Evolutionary conservation across 192 early-diverging fungal species (phyloP).

Genomic region (Backusella westeae): DNA sequence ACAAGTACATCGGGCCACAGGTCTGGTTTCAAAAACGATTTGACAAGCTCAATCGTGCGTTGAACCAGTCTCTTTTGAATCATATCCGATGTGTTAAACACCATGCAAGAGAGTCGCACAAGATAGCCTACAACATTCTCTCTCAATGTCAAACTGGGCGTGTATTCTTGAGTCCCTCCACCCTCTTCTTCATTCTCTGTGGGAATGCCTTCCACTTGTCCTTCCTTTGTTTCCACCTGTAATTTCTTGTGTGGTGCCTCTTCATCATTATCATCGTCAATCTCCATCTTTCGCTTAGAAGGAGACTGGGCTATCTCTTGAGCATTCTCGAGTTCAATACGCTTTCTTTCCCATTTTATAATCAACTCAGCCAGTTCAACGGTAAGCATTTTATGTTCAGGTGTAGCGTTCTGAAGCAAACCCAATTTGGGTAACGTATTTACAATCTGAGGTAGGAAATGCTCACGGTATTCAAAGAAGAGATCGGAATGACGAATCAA

Average conservation of each 20-base stretch:
- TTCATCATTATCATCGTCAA: slow-evolving; percentile 2
- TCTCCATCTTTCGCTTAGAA: slow-evolving; percentile 12
- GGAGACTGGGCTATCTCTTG: background rate
- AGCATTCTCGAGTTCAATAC: slow-evolving; percentile 34
- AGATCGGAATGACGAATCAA: slow-evolving; percentile 85
- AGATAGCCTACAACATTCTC: slow-evolving; percentile 61
- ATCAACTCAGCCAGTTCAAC: slow-evolving; percentile 91
- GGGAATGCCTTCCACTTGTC: slow-evolving; percentile 25
- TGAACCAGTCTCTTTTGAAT: slow-evolving; percentile 40
- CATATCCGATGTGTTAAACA: slow-evolving; percentile 49
- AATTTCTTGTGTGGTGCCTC: slow-evolving; percentile 22
- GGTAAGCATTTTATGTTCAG: slow-evolving; percentile 82
- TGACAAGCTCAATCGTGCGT: slow-evolving; percentile 64
- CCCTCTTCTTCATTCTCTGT: background rate
- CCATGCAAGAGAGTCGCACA: slow-evolving; percentile 60
- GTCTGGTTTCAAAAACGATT: slow-evolving; percentile 53
- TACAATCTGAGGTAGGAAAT: slow-evolving; percentile 90
- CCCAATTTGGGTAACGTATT: slow-evolving; percentile 85
- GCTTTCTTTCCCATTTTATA: slow-evolving; percentile 84
- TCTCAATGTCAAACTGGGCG: slow-evolving; percentile 45
- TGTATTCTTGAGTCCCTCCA: slow-evolving; percentile 38
- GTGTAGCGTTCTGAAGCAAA: slow-evolving; percentile 77
- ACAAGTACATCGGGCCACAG: slow-evolving; percentile 76
- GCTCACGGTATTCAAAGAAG: slow-evolving; percentile 86
- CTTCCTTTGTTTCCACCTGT: slow-evolving; percentile 27